A percentile compares a stretch with the other conserved stretches of the same genome.
Conservation (phyloP, 768 basidiomycete species). For the Agrocybe chaxingu region DNA sequence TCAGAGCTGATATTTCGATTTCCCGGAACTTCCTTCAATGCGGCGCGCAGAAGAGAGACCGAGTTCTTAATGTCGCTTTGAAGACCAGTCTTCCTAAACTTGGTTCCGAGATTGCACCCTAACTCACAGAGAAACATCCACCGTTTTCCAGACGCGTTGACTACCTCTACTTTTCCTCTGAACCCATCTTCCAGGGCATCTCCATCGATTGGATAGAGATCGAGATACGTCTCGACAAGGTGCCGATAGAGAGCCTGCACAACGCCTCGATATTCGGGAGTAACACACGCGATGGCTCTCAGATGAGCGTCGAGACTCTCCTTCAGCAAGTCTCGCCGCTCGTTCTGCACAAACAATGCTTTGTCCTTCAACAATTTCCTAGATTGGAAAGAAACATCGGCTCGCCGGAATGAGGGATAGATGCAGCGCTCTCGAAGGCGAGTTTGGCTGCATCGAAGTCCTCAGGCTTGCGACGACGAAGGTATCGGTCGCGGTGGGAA, state of each 20-base stretch:
- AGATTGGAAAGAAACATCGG: slow-evolving; percentile 12
- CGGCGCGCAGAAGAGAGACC: slow-evolving; percentile 1
- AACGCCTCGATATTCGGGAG: slow-evolving; percentile 6
- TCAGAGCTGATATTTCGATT: slow-evolving; percentile 2
- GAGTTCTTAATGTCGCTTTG: slow-evolving; percentile 1
- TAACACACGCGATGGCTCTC: slow-evolving; percentile 5
- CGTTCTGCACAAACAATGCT: not conserved
- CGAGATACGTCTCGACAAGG: slow-evolving; percentile 7
- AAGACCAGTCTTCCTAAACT: slow-evolving; percentile 2
- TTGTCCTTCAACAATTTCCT: slow-evolving; percentile 9
- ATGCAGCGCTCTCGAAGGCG: slow-evolving; percentile 1
- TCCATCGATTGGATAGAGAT: slow-evolving; percentile 3
- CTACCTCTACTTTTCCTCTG: not conserved
- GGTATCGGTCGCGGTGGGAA: slow-evolving; percentile 9
- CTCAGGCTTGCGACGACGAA: not conserved
- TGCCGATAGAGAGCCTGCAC: slow-evolving; percentile 5
- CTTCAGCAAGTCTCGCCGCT: not conserved
- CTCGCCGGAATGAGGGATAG: slow-evolving; percentile 8
- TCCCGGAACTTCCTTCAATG: not conserved
- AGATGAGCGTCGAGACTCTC: slow-evolving; percentile 5
- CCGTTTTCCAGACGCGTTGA: slow-evolving; percentile 3
- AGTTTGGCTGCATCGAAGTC: slow-evolving; percentile 6
- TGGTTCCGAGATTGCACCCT: not conserved
- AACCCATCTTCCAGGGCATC: not conserved
- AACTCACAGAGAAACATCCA: slow-evolving; percentile 9